phyloP scores from a whole-genome alignment of 148 eudicot genomes.

The Oxyria digyna region DNA sequence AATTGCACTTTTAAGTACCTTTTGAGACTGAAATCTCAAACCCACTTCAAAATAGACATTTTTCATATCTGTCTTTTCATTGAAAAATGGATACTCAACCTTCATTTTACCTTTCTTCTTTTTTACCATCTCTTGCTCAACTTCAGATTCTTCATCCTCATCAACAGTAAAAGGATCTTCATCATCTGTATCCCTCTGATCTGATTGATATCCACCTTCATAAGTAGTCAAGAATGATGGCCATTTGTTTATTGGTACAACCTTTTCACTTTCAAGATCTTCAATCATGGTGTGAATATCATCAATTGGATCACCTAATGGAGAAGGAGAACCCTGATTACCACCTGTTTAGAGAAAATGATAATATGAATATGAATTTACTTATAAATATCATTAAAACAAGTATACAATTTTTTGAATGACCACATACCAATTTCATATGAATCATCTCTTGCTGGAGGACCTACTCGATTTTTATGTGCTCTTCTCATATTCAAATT shows the following conservation, averaged over 20 bases:
- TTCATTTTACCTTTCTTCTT: neutral
- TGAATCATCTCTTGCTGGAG: neutral
- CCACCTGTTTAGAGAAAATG: neutral
- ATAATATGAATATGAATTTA: neutral
- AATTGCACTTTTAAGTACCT: neutral
- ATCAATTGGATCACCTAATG: neutral
- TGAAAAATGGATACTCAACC: neutral
- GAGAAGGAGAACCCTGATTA: neutral
- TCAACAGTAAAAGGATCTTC: neutral
- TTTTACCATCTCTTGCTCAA: neutral
- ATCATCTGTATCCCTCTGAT: neutral
- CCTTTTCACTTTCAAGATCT: neutral
- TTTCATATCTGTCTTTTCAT: neutral
- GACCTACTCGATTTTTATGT: neutral
- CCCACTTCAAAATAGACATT: neutral
- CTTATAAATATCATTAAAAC: neutral
- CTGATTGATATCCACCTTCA: neutral
- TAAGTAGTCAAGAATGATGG: neutral
- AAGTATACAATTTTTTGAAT: neutral
- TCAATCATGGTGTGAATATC: neutral
- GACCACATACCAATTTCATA: neutral
- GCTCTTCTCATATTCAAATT: neutral
- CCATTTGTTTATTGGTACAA: neutral
- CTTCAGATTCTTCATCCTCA: neutral
- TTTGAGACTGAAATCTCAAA: neutral